A percentile compares a stretch with the other conserved stretches of the same genome.
Conservation (phyloP, 495 filamentous ascomycete genomes). For the Neurospora sp. region DNA sequence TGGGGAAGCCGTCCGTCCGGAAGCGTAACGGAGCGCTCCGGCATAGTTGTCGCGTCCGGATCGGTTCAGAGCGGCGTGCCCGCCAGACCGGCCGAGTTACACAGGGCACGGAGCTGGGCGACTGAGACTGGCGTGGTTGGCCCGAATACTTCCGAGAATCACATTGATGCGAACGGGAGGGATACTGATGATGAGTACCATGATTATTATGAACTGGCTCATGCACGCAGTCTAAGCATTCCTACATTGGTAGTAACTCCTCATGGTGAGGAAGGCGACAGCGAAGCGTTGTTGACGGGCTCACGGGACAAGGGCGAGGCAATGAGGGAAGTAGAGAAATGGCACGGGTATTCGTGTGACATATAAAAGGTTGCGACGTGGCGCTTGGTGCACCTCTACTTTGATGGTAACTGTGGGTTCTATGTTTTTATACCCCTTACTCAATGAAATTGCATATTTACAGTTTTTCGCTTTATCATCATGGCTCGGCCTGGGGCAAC, state of each 20-base stretch:
- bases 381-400: not conserved
- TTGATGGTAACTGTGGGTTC: not conserved
- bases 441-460: not conserved
- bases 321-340: not conserved
- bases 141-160: not conserved
- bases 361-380: not conserved
- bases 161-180: conserved; percentile 1
- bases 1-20: conserved; percentile 12
- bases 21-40: not conserved
- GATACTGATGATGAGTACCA: conserved; percentile 5
- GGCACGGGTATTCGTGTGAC: not conserved
- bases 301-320: not conserved
- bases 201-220: not conserved
- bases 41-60: conserved; percentile 13
- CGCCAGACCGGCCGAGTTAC: not conserved
- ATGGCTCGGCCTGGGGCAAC: no score
- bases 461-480: not conserved
- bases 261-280: conserved; percentile 8
- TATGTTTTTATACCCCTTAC: not conserved
- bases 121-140: conserved; percentile 10
- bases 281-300: conserved; percentile 7
- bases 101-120: conserved; percentile 14
- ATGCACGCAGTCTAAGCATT: conserved; percentile 3
- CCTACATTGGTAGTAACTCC: conserved; percentile 7
- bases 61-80: conserved; percentile 11